Evolutionary conservation across 495 filamentous ascomycete species (phyloP), one percentile per base, ranked within the genome.

Genomic region (Penicillium macrosclerotiorum): DNA sequence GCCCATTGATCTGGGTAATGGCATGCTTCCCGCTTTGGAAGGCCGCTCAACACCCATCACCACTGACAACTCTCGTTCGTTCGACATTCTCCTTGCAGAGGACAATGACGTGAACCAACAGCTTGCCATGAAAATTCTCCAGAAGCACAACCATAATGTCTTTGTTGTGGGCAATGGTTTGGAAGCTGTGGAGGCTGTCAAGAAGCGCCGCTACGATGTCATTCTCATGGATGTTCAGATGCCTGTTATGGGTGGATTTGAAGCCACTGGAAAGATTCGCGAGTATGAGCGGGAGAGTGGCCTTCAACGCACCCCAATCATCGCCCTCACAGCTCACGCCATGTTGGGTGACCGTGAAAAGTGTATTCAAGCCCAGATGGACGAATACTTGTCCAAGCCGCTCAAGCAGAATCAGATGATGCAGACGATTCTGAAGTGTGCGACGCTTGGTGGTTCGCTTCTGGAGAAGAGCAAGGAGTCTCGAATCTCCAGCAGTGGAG

Each of bases 211-310:
- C 51, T 98, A 92, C 59, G 93, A 98, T 68, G 88, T 95, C 55
- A 93, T 98, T 50, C 71, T 99, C 35, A 99, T 99, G 93, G 93
- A 99, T 57, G 94, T 99, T 5, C 94, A 97, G 64, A 99, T 99
- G 94, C 94, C 94, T 16, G 85, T 97, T 49, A 97, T 99, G 91
- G 94, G 94, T 53, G 94, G 94, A 26, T 99, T 97, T 64, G 94
- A 99, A 68, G 89, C 94, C 27, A 99, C 94, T 14, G 89, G 84
- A 42, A 95, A 93, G 74, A 99, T 99, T 50, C 85, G 94, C 37
- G 91, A 95, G 57, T 96, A 89, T 58, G 94, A 99, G 62, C 81
- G 83, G 23, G 85, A 86, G 49, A 72, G 65, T 30, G 82, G 83
- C 14, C 74, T 89, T 5, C 81, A 86, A 45, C 82, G 92, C 17